These are phyloP conservation scores for Cladosporium sp. DNA, from an alignment of 2,329 filamentous ascomycete genomes.

Conservation along the genomic window DNA sequence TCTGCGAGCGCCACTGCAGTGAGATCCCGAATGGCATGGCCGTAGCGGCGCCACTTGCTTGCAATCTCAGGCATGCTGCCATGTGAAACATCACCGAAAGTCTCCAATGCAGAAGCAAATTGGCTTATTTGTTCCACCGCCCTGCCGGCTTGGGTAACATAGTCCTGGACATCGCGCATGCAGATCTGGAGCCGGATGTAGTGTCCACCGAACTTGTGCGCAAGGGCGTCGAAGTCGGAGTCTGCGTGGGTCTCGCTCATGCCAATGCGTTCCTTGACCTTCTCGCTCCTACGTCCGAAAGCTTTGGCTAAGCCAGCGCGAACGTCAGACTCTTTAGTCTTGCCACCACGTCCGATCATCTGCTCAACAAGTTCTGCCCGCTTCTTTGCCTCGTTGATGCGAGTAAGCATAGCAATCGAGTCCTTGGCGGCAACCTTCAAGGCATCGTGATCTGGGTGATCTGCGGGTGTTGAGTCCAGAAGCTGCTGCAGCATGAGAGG, in stretches of 20 bases:
- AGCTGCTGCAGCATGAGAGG: slow-evolving; percentile 79
- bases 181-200: slow-evolving; percentile 90
- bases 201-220: slow-evolving; percentile 86
- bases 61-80: slow-evolving; percentile 79
- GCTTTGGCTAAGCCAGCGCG: slow-evolving; percentile 80
- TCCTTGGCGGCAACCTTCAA: slow-evolving; percentile 72
- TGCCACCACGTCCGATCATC: slow-evolving; percentile 70
- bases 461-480: slow-evolving; percentile 69
- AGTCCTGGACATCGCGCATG: slow-evolving; percentile 88
- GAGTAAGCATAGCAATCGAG: slow-evolving; percentile 55
- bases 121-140: slow-evolving; percentile 78
- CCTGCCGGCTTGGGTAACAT: slow-evolving; percentile 74
- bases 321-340: slow-evolving; percentile 84
- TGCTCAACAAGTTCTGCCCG: slow-evolving; percentile 89
- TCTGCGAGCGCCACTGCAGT: slow-evolving; percentile 77
- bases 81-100: slow-evolving; percentile 66
- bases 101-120: slow-evolving; percentile 76
- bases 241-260: slow-evolving; percentile 69
- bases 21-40: slow-evolving; percentile 80
- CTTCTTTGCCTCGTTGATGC: slow-evolving; percentile 93
- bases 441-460: slow-evolving; percentile 73
- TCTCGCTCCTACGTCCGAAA: slow-evolving; percentile 84
- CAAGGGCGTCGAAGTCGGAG: slow-evolving; percentile 70
- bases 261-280: slow-evolving; percentile 68
- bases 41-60: slow-evolving; percentile 91